A percentile compares a stretch with the other conserved stretches of the same genome.
Conservation (phyloP, 176 grass and related monocot species). For the Carex parvula region DNA sequence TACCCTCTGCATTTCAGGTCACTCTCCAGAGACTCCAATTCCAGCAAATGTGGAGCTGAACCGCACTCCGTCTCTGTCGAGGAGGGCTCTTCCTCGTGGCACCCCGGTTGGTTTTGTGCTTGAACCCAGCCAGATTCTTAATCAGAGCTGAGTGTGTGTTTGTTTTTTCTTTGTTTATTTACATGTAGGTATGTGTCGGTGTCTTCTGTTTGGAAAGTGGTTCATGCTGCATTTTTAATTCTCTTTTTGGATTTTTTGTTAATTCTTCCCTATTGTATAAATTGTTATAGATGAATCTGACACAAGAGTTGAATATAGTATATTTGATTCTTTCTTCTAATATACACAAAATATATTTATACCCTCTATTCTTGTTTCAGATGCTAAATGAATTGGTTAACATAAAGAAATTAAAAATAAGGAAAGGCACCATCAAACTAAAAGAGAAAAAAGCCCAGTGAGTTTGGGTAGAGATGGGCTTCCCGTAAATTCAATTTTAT, state of each 20-base stretch:
- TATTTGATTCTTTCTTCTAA: neutral
- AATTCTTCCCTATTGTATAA: neutral
- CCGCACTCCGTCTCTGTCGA: slow-evolving; percentile 33
- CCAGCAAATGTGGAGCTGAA: slow-evolving; percentile 46
- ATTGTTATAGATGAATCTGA: slow-evolving; percentile 7
- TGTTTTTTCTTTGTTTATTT: neutral
- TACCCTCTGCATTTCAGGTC: slow-evolving; percentile 75
- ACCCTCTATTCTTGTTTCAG: neutral
- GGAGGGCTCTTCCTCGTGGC: slow-evolving; percentile 30
- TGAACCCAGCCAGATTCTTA: slow-evolving; percentile 41
- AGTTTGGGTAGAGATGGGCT: no score
- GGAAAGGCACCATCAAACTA: neutral
- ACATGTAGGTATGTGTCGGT: neutral
- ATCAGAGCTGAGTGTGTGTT: slow-evolving; percentile 27
- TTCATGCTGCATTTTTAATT: neutral
- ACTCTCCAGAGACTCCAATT: slow-evolving; percentile 54
- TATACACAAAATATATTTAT: neutral
- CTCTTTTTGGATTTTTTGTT: neutral
- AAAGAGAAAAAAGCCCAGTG: neutral
- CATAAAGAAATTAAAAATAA: neutral
- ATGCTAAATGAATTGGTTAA: neutral
- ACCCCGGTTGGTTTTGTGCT: slow-evolving; percentile 54
- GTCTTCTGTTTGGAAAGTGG: neutral
- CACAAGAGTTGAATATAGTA: neutral
- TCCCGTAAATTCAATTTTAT: no score